Conservation (phyloP, 192 early-diverging fungal genomes). For the Cetraspora pellucida region DNA sequence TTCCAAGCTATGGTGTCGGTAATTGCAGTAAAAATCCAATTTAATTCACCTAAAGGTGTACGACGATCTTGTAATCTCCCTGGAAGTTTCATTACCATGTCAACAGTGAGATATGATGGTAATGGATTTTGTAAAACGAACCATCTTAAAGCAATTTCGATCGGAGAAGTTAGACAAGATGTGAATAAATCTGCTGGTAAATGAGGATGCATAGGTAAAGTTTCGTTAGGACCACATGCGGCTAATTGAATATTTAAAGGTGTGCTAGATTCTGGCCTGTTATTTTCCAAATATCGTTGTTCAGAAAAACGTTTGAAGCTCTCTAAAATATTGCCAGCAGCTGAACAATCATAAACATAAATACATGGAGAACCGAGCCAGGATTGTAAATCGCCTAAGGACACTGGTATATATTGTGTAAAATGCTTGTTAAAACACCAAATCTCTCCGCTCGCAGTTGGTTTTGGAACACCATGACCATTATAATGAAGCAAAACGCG, state of each 20-base stretch:
- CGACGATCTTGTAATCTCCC: conserved; percentile 87
- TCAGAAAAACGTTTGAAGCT: conserved; percentile 90
- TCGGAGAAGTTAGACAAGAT: conserved; percentile 92
- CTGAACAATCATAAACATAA: conserved; percentile 96
- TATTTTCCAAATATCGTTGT: conserved; percentile 77
- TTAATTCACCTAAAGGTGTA: conserved; percentile 94
- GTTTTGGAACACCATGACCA: conserved; percentile 96
- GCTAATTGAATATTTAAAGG: conserved; percentile 83
- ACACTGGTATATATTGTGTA: conserved; percentile 98
- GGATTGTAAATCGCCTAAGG: conserved; percentile 85
- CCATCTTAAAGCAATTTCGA: conserved; percentile 91
- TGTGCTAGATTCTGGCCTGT: conserved; percentile 50
- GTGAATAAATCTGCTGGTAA: conserved; percentile 98
- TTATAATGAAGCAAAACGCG: conserved; percentile 98
- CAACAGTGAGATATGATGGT: conserved; percentile 71
- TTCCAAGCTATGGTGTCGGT: conserved; percentile 99
- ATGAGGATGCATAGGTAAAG: conserved; percentile 89
- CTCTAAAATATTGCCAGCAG: conserved; percentile 87
- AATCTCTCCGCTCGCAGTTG: conserved; percentile 91
- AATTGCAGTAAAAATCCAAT: conserved; percentile 99
- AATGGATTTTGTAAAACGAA: conserved; percentile 87
- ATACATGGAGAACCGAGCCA: conserved; percentile 96
- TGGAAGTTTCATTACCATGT: conserved; percentile 85
- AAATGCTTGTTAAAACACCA: conserved; percentile 99
- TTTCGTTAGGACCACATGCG: conserved; percentile 82